Percentiles rank a stretch among this genome's conserved stretches.
Evolutionary conservation across 345 rosid species (phyloP).

Genomic region (Gossypium raimondii): DNA sequence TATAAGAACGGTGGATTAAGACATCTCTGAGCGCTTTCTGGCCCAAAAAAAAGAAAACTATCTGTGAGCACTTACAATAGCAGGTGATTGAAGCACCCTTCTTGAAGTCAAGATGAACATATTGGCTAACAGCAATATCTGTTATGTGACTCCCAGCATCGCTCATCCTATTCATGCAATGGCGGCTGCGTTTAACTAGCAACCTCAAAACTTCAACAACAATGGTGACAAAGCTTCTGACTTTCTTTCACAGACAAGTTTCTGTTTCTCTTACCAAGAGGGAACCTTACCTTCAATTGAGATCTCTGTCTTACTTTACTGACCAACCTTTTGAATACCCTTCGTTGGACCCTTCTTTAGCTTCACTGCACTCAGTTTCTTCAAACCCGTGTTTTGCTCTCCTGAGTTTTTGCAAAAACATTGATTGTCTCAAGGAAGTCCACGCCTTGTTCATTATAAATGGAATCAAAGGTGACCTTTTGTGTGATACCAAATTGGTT

Average conservation of each 20-base stretch:
- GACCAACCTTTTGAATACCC: neutral
- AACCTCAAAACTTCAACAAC: neutral
- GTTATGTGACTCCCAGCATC: slow-evolving; percentile 29
- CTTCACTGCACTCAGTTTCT: slow-evolving; percentile 20
- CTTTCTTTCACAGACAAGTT: slow-evolving; percentile 15
- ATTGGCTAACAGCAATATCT: slow-evolving; percentile 49
- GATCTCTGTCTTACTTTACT: slow-evolving; percentile 19
- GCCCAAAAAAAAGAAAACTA: no score
- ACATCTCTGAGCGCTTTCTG: slow-evolving; percentile 20
- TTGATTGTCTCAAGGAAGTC: slow-evolving; percentile 29
- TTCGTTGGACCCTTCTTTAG: slow-evolving; percentile 14
- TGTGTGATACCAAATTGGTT: slow-evolving; percentile 52
- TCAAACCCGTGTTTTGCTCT: slow-evolving; percentile 37
- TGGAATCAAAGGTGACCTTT: slow-evolving; percentile 37
- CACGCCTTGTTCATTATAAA: slow-evolving; percentile 44
- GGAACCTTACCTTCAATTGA: slow-evolving; percentile 18
- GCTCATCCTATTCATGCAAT: slow-evolving; percentile 24
- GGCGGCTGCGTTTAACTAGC: slow-evolving; percentile 14
- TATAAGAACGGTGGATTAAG: slow-evolving; percentile 38
- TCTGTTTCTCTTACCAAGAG: slow-evolving; percentile 15
- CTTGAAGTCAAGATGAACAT: slow-evolving; percentile 19
- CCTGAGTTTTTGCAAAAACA: slow-evolving; percentile 44
- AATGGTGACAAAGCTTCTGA: slow-evolving; percentile 16
- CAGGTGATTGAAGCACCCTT: slow-evolving; percentile 43
- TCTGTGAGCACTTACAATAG: slow-evolving; percentile 40